Evolutionary conservation across 2,329 filamentous ascomycete genomes (phyloP).

Genomic region (Trichoderma hamatum): DNA sequence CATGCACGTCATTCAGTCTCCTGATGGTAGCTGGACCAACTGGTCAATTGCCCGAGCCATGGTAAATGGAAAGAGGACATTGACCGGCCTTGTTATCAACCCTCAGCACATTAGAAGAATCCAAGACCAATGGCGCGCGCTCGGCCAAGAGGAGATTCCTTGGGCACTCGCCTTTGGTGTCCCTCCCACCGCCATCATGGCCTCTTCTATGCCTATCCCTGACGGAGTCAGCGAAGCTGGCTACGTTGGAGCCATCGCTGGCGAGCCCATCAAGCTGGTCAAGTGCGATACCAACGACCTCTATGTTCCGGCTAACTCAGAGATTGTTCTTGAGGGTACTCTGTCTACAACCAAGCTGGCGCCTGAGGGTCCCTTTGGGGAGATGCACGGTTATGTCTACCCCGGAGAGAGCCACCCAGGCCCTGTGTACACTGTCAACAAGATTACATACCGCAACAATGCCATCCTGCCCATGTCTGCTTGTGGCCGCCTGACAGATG

Average conservation of each 20-base stretch:
- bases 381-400: conserved; percentile 36
- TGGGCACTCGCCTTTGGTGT: conserved; percentile 53
- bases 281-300: conserved; percentile 56
- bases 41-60: conserved; percentile 52
- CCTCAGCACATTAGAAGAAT: conserved; percentile 53
- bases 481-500: conserved; percentile 26
- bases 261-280: conserved; percentile 49
- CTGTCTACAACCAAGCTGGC: conserved; percentile 48
- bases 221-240: conserved; percentile 52
- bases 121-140: conserved; percentile 49
- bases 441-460: conserved; percentile 26
- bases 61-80: conserved; percentile 48
- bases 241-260: conserved; percentile 52
- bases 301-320: conserved; percentile 51
- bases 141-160: conserved; percentile 48
- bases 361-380: conserved; percentile 54
- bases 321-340: conserved; percentile 56
- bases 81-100: conserved; percentile 47
- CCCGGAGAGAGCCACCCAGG: neutral
- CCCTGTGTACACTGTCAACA: conserved; percentile 23
- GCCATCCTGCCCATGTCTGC: conserved; percentile 26
- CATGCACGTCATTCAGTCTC: conserved; percentile 3
- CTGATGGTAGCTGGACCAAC: conserved; percentile 14
- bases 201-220: conserved; percentile 51
- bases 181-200: conserved; percentile 54